Base-by-base conservation (phyloP, 805 yeast genomes). In the Metschnikowia kofuensis region DNA sequence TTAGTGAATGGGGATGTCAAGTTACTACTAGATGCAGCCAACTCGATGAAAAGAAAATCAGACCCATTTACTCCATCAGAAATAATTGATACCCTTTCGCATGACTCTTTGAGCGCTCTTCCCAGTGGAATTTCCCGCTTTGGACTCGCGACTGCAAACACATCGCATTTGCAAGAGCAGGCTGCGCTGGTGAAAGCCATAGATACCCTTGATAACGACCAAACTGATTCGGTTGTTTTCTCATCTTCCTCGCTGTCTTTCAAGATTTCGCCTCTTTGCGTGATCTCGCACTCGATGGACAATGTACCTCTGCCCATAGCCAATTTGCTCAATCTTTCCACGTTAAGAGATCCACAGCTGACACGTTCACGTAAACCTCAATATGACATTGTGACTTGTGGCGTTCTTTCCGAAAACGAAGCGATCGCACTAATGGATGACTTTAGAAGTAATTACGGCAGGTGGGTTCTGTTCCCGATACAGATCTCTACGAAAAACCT, bases 401-500 rank as follows among this genome's bases (percentile, higher is more conserved):
- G 80, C 1, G 65, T 85, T 5, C 57, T 87, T 13, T 58, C 79
- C 1, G 57, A 71, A 37, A 63, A 66, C 2, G 82, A 84, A 54
- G 80, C 81, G 0, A 55, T 75, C 7, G 69, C 70, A 14, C 64
- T 86, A 36, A 65, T 87, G 54, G 74, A 73, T 45, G 78, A 77
- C 41, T 87, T 87, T 61, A 69, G 85, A 38, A 79, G 82, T 42
- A 76, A 85, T 57, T 87, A 83, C 59, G 89, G 90, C 5, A 74
- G 89, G 30, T 87, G 95, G 95, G 82, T 85, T 3, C 80, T 87
- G 46, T 80, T 87, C 44, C 89, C 91, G 0, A 76, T 76, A 30
- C 69, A 68, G 12, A 59, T 77, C 34, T 61, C 82, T 5, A 74
- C 84, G 0, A 75, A 68, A 15, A 69, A 67, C 34, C 67, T 87